Percentiles rank a stretch among this genome's conserved stretches.
Evolutionary conservation across 495 filamentous ascomycete genomes (phyloP).

Genomic region (Penicillium ochrochloron): DNA sequence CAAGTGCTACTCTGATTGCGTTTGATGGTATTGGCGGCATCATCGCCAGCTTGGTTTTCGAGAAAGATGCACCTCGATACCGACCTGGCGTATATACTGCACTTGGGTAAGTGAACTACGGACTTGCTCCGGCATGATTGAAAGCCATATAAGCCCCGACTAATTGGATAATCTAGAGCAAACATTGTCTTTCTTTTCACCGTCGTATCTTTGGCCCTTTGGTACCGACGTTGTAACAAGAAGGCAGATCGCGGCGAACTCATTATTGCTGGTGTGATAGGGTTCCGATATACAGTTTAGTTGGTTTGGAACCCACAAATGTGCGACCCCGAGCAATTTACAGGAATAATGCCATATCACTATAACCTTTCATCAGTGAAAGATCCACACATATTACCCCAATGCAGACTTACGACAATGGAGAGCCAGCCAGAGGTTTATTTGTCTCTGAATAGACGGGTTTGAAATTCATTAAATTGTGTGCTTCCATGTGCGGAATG

Average conservation of each 20-base stretch:
- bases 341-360: slow-evolving; percentile 45
- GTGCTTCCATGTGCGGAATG: too few relatives aligned
- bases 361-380: slow-evolving; percentile 13
- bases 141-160: not conserved
- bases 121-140: not conserved
- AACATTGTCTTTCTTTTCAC: slow-evolving; percentile 5
- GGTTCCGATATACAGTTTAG: slow-evolving; percentile 11
- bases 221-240: slow-evolving; percentile 11
- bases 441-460: too few relatives aligned
- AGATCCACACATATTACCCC: not conserved
- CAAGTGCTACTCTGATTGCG: slow-evolving; percentile 51
- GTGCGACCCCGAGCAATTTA: slow-evolving; percentile 38
- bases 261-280: slow-evolving; percentile 11
- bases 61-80: slow-evolving; percentile 45
- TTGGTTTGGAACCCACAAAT: slow-evolving; percentile 27
- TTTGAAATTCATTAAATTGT: too few relatives aligned
- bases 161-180: not conserved
- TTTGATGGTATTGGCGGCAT: slow-evolving; percentile 61
- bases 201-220: slow-evolving; percentile 4
- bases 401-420: slow-evolving; percentile 39
- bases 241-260: slow-evolving; percentile 11
- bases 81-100: slow-evolving; percentile 25
- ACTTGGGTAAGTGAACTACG: not conserved
- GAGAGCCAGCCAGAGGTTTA: too few relatives aligned
- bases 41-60: slow-evolving; percentile 54